phyloP scores from a whole-genome alignment of 169 alveolate species.

The Babesia caballi region DNA sequence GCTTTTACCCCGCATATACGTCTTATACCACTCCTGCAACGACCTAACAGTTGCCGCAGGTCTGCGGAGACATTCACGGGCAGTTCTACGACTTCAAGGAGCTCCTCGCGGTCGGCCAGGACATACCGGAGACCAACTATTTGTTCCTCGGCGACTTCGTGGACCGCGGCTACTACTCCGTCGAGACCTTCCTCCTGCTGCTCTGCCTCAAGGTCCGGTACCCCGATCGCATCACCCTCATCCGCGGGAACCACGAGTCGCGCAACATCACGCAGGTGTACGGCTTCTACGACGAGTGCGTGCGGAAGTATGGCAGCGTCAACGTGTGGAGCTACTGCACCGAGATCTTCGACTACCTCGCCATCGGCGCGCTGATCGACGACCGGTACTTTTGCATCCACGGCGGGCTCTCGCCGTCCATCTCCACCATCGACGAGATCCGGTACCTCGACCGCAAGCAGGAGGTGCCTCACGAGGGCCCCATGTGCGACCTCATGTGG shows the following conservation, averaged over 20 bases:
- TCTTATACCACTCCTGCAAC: too few relatives aligned
- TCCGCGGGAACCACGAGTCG: constrained; percentile 98
- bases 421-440: constrained; percentile 91
- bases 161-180: constrained; percentile 98
- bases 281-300: constrained; percentile 99
- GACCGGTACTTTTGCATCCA: constrained; percentile 95
- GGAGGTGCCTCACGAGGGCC: constrained; percentile 99
- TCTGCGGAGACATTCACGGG: constrained; percentile 98
- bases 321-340: constrained; percentile 98
- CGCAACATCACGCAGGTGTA: constrained; percentile 98
- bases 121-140: constrained; percentile 89
- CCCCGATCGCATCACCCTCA: constrained; percentile 94
- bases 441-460: constrained; percentile 90
- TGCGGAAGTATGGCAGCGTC: constrained; percentile 96
- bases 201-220: constrained; percentile 94
- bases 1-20: too few relatives aligned
- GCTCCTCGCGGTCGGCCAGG: constrained; percentile 85
- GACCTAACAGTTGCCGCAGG: constrained; percentile 42
- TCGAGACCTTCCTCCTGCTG: constrained; percentile 96
- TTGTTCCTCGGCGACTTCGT: constrained; percentile 99
- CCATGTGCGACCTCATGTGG: constrained; percentile 99
- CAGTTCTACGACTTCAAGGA: constrained; percentile 93
- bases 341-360: constrained; percentile 96
- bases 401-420: constrained; percentile 98
- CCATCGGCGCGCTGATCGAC: constrained; percentile 96